Conservation (phyloP, 2,329 filamentous ascomycete genomes). For the Kalaharituber pfeilii region DNA sequence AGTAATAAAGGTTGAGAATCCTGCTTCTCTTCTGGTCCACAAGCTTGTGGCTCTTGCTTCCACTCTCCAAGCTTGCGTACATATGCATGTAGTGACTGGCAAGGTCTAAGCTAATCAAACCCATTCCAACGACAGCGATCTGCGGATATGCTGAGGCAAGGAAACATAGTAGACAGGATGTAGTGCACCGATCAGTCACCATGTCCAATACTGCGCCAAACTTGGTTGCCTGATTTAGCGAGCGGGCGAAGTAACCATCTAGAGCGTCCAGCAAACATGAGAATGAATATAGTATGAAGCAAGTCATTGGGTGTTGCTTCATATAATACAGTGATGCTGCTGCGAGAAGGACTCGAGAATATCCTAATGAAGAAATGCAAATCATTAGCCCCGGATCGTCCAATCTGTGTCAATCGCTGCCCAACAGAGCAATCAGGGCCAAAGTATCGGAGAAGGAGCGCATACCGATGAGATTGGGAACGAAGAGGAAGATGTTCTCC, state of each 20-base stretch:
- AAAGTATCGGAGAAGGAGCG: too few relatives aligned
- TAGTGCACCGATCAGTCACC: conserved; percentile 97
- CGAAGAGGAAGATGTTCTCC: conserved; percentile 70
- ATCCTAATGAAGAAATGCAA: conserved; percentile 46
- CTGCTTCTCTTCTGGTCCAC: conserved; percentile 75
- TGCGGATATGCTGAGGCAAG: conserved; percentile 84
- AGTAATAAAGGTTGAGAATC: conserved; percentile 90
- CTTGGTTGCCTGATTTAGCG: conserved; percentile 76
- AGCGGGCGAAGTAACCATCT: conserved; percentile 79
- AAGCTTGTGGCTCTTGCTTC: conserved; percentile 62
- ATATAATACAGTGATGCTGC: conserved; percentile 95
- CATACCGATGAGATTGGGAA: conserved; percentile 65
- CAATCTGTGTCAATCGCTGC: neutral
- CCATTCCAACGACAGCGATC: conserved; percentile 88
- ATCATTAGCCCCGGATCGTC: too few relatives aligned
- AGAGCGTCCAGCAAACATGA: conserved; percentile 91
- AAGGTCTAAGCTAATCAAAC: conserved; percentile 77
- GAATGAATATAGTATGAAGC: conserved; percentile 75
- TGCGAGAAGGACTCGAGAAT: conserved; percentile 61
- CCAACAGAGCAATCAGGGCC: neutral
- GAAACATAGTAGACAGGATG: conserved; percentile 85
- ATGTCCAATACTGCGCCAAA: conserved; percentile 97
- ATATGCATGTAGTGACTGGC: conserved; percentile 98
- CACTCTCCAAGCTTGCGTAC: conserved; percentile 28
- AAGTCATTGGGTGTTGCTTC: conserved; percentile 93